Percentiles rank a stretch among this genome's conserved stretches.
Evolutionary conservation across 345 rosid genomes (phyloP).

Genomic region (Boechera divaricarpa): DNA sequence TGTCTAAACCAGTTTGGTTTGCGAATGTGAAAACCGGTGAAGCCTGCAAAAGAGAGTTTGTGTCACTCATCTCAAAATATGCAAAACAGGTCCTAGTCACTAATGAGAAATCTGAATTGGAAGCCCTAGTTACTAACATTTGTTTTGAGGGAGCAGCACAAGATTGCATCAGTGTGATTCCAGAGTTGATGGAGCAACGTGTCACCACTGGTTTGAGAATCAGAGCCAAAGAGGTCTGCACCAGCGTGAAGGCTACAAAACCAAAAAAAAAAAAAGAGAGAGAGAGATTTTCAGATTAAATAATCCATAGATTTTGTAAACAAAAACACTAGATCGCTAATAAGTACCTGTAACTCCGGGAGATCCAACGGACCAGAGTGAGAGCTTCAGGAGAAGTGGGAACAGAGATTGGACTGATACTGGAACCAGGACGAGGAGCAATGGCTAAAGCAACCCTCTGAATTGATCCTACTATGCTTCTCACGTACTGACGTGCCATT

Average conservation of each 20-base stretch:
- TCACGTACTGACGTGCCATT: conserved; percentile 95
- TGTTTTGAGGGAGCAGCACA: conserved; percentile 94
- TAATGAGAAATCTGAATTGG: not conserved
- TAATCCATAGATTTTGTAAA: not conserved
- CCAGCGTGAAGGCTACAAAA: conserved; percentile 69
- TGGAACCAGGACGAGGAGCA: conserved; percentile 64
- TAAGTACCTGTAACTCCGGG: conserved; percentile 78
- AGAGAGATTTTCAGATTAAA: not conserved
- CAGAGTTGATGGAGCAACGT: conserved; percentile 84
- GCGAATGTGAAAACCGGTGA: conserved; percentile 83
- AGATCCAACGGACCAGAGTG: conserved; percentile 85
- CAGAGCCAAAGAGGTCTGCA: conserved; percentile 63
- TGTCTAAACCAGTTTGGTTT: conserved; percentile 95
- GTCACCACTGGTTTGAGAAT: conserved; percentile 59
- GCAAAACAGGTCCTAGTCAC: not conserved
- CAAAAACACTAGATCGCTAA: not conserved
- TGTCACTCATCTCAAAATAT: not conserved
- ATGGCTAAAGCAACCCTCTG: conserved; percentile 99
- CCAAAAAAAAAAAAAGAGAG: conserved; percentile 7
- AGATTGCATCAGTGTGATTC: conserved; percentile 82
- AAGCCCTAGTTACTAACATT: conserved; percentile 48
- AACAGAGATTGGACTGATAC: conserved; percentile 57
- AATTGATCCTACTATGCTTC: conserved; percentile 86
- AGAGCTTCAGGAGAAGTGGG: conserved; percentile 95
- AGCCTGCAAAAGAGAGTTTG: conserved; percentile 54